Evolutionary conservation across 768 basidiomycete genomes (phyloP).

Genomic region (Rhodosporidiobolus odoratus): DNA sequence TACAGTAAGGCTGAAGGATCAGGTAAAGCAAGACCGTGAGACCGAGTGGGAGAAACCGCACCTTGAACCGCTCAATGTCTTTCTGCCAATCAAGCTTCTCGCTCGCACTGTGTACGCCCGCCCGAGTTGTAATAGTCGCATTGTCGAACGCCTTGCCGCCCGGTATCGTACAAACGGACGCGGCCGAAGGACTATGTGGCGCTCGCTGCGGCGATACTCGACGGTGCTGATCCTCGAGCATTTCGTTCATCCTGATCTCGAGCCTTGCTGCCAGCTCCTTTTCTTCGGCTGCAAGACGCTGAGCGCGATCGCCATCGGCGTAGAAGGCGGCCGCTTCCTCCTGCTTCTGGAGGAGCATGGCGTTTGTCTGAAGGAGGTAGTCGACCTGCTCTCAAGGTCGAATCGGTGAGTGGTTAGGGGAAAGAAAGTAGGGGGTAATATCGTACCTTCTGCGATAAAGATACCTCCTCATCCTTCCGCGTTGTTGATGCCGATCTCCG

Average conservation of each 20-base stretch:
- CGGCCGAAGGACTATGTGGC: background rate
- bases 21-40: background rate
- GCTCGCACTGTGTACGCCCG: background rate
- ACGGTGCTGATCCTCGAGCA: background rate
- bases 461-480: background rate
- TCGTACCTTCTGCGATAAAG: background rate
- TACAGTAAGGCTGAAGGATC: too few species aligned
- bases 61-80: background rate
- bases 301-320: background rate
- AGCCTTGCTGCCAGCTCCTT: background rate
- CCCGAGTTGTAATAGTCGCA: constrained; percentile 1
- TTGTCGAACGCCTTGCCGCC: background rate
- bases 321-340: background rate
- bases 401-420: too few species aligned
- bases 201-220: background rate
- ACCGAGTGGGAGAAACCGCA: background rate
- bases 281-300: background rate
- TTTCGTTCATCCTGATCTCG: background rate
- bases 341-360: background rate
- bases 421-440: background rate
- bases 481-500: background rate
- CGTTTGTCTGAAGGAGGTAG: background rate
- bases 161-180: background rate
- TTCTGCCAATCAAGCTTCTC: constrained; percentile 4
- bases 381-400: background rate